These are phyloP conservation scores for Aspergillus pseudoglaucus DNA, from an alignment of 2,329 filamentous ascomycete species.

Conservation along the genomic window DNA sequence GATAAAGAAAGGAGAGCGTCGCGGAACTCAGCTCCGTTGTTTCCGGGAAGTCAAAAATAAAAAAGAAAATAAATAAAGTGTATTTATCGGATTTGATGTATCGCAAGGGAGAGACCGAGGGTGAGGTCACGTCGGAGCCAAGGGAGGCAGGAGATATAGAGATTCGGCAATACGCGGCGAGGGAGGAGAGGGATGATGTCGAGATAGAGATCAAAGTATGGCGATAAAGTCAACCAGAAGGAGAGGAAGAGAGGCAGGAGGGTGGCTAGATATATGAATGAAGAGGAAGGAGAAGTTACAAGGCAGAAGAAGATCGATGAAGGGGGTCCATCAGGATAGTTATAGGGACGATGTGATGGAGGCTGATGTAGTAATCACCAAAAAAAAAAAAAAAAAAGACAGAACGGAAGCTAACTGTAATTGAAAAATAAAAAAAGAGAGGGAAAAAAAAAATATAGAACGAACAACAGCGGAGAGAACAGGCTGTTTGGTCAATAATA, in stretches of 20 bases:
- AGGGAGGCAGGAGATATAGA: slow-evolving; percentile 1
- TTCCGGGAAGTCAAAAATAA: slow-evolving; percentile 8
- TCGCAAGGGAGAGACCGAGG: slow-evolving; percentile 18
- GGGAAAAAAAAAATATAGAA: neutral
- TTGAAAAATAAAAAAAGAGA: neutral
- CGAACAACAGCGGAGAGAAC: neutral
- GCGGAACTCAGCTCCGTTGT: slow-evolving; percentile 16
- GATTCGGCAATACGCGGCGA: slow-evolving; percentile 7
- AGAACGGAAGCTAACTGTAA: neutral
- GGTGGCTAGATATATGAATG: slow-evolving; percentile 13
- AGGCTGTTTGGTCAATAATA: slow-evolving; percentile 1
- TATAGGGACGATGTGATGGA: slow-evolving; percentile 17
- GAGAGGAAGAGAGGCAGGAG: slow-evolving; percentile 1
- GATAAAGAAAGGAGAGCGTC: slow-evolving; percentile 5
- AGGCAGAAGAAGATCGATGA: slow-evolving; percentile 12
- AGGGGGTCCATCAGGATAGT: slow-evolving; percentile 27
- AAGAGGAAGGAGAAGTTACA: slow-evolving; percentile 19
- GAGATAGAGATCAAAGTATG: slow-evolving; percentile 7
- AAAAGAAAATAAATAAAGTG: slow-evolving; percentile 4
- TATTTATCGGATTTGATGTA: slow-evolving; percentile 12
- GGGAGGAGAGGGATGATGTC: slow-evolving; percentile 10
- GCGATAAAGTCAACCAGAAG: neutral
- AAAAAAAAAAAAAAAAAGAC: slow-evolving; percentile 4
- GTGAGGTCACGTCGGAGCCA: slow-evolving; percentile 13
- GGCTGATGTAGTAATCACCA: neutral